phyloP scores from a whole-genome alignment of 225 moss, liverwort and hornwort genomes.

The Neckera pumila region DNA sequence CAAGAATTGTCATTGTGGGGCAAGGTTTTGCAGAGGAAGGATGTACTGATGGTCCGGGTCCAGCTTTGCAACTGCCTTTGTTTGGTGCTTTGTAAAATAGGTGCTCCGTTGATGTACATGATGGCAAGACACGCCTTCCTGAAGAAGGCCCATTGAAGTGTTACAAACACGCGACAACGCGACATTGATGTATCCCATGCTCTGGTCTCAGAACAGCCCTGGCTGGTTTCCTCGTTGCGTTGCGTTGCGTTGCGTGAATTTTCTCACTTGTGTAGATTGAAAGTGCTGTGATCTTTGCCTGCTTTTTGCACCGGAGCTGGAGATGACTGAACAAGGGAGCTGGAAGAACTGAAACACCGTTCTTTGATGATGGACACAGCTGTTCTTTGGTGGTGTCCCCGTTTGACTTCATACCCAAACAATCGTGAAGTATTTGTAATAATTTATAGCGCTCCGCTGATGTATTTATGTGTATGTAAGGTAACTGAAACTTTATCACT shows the following conservation, averaged over 20 bases:
- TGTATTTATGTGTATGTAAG: background rate
- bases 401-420: background rate
- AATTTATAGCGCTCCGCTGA: background rate
- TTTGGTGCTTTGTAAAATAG: constrained; percentile 6
- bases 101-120: constrained; percentile 5
- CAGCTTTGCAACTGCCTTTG: background rate
- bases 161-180: background rate
- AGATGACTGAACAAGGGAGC: background rate
- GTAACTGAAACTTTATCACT: background rate
- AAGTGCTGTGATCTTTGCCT: background rate
- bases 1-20: constrained; percentile 56
- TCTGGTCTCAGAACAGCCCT: background rate
- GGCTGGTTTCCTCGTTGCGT: background rate
- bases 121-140: background rate
- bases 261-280: background rate
- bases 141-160: background rate
- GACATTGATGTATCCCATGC: background rate
- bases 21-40: constrained; percentile 33
- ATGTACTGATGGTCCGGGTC: constrained; percentile 28
- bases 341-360: background rate
- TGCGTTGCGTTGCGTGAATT: background rate
- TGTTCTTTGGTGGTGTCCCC: background rate
- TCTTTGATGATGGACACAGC: background rate
- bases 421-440: background rate
- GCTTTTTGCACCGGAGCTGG: background rate